Evolutionary conservation across 192 early-diverging fungal species (phyloP), one percentile per base, ranked within the genome.

Genomic region (Coemansia sp.): DNA sequence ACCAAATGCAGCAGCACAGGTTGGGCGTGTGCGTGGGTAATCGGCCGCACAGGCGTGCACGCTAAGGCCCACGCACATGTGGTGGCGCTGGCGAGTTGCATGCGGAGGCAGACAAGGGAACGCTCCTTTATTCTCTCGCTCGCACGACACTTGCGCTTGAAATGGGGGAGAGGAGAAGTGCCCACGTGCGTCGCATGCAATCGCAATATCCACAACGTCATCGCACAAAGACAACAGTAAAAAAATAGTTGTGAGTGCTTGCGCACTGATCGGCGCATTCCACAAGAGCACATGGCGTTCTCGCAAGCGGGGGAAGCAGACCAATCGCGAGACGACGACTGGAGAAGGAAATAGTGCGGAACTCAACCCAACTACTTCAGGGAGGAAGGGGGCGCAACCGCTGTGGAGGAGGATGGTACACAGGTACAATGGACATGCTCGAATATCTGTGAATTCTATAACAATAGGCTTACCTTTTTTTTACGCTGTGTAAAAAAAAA

Each of bases 21-120:
- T 59, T 59, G 57, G 57, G 57, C 31, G 57, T 59, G 57, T 59
- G 57, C 57, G 57, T 59, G 57, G 57, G 57, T 59, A 59, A 59
- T 59, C n/a, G 57, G 7, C 21, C n/a, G 45, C 51, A 29, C 51
- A 55, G 27, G 51, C 6, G 48, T 25, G 48, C 17, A 25, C 17
- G 23, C 17, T 8, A 55, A 23, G 51, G 51, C 10, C 5, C 23
- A 15, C 53, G 6, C 25, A 59, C 34, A 36, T 59, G 17, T 7
- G 32, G 57, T 59, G 57, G 57, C 57, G 57, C n/a, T 8, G 57
- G 17, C 34, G 57, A 32, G 34, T 59, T 59, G 57, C 57, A 36
- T 59, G 57, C n/a, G 57, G 57, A 59, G 57, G 25, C 53, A 29
- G 48, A 19, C 41, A 51, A 51, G 48, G 48, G 48, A 3, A 11